A percentile compares a stretch with the other conserved stretches of the same genome.
phyloP scores from a whole-genome alignment of 495 filamentous ascomycete species.

The Mycothermus thermophilus region DNA sequence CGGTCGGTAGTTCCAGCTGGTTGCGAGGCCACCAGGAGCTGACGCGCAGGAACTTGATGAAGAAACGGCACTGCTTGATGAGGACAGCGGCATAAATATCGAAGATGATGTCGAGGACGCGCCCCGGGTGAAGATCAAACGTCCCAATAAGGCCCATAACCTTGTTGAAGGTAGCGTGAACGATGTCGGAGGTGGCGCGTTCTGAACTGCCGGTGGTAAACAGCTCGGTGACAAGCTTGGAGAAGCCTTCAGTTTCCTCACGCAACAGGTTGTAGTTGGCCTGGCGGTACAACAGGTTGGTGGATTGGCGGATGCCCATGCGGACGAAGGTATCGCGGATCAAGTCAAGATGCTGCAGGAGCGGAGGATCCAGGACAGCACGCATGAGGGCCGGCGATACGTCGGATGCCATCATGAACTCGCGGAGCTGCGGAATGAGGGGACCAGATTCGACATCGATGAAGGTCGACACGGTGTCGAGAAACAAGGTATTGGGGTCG shows the following conservation, averaged over 20 bases:
- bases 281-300: slow-evolving; percentile 84
- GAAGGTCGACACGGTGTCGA: slow-evolving; percentile 67
- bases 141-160: slow-evolving; percentile 59
- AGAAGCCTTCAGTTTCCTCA: slow-evolving; percentile 92
- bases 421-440: slow-evolving; percentile 28
- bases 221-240: slow-evolving; percentile 48
- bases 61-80: slow-evolving; percentile 58
- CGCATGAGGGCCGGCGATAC: slow-evolving; percentile 63
- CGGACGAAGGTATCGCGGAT: slow-evolving; percentile 75
- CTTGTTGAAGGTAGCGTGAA: slow-evolving; percentile 36
- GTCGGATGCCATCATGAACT: slow-evolving; percentile 53
- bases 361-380: slow-evolving; percentile 61
- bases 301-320: slow-evolving; percentile 74
- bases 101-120: slow-evolving; percentile 77
- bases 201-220: slow-evolving; percentile 44
- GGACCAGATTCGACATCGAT: slow-evolving; percentile 47
- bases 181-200: slow-evolving; percentile 28
- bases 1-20: slow-evolving; percentile 19
- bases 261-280: slow-evolving; percentile 91
- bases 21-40: slow-evolving; percentile 96
- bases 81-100: slow-evolving; percentile 32
- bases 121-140: slow-evolving; percentile 54
- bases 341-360: slow-evolving; percentile 61
- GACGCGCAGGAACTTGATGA: slow-evolving; percentile 73
- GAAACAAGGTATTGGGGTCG: slow-evolving; percentile 56